Evolutionary conservation across 192 early-diverging fungal species (phyloP), one percentile per base, ranked within the genome.

Genomic region (Cladochytrium replicatum): DNA sequence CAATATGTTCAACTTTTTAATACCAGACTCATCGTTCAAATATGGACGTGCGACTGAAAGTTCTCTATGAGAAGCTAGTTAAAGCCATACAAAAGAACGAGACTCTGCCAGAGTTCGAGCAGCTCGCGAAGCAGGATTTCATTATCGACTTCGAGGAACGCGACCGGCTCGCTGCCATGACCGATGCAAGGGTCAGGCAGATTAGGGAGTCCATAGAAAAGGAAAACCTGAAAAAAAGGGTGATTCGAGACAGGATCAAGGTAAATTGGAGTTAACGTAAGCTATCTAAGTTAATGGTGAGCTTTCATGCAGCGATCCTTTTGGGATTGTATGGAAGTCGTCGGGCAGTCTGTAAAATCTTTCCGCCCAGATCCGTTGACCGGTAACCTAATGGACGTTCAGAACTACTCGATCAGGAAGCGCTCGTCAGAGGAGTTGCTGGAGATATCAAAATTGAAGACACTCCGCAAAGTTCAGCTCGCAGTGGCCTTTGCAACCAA

Each of bases 281-380:
- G 8, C 49, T 45, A 23, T 23, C 7, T 58, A 40, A 1, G 29
- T 9, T 8, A 6, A 11, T n/a, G 15, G 15, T 52, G 19, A 52
- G 9, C 21, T 15, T 15, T 17, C 13, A 38, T 6, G 40, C 21
- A 68, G 63, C 50, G 43, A 6, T 69, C 72, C 52, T 77, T 66
- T 40, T 77, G 74, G 74, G 74, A 77, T 39, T 69, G 63, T 9
- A 70, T 73, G 63, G 64, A 74, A 43, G 53, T 62, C 2, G 44
- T 69, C 34, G 74, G 74, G 8, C 67, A 67, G 23, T 53, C 61
- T 0, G 51, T 77, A 27, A 71, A 69, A 45, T 66, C 62, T 2
- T 77, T 77, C 48, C 48, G 54, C 28, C 22, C 52, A 0, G 65
- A 77, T 41, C 61, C 67, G 17, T 41, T 64, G 8, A 69, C 67